Conservation (phyloP, 768 basidiomycete genomes). For the Holtermanniella nyarrowii region DNA sequence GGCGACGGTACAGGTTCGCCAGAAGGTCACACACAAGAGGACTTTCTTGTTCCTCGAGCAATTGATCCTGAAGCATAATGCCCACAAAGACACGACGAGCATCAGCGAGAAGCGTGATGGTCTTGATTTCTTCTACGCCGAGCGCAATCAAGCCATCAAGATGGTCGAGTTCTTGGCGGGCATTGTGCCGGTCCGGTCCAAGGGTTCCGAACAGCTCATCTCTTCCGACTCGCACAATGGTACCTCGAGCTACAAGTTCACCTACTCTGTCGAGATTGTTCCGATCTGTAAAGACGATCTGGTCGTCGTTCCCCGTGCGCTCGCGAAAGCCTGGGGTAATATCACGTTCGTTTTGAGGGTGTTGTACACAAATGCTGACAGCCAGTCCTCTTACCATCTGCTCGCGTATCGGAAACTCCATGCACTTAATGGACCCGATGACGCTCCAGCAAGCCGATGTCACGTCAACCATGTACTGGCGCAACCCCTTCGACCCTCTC, state of each 20-base stretch:
- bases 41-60: slow-evolving; percentile 97
- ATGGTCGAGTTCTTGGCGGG: slow-evolving; percentile 89
- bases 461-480: slow-evolving; percentile 71
- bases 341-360: slow-evolving; percentile 53
- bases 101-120: slow-evolving; percentile 91
- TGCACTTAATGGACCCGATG: slow-evolving; percentile 81
- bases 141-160: slow-evolving; percentile 81
- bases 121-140: slow-evolving; percentile 91
- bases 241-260: slow-evolving; percentile 93
- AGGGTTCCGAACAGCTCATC: slow-evolving; percentile 86
- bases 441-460: slow-evolving; percentile 79
- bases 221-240: slow-evolving; percentile 84
- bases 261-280: slow-evolving; percentile 92
- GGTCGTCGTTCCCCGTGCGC: slow-evolving; percentile 73
- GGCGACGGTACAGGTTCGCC: slow-evolving; percentile 93
- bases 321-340: slow-evolving; percentile 72
- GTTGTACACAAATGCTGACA: slow-evolving; percentile 1
- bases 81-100: slow-evolving; percentile 89
- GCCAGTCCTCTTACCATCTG: slow-evolving; percentile 67
- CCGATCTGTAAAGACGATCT: slow-evolving; percentile 98
- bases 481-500: slow-evolving; percentile 75
- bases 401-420: slow-evolving; percentile 77
- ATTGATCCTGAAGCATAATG: slow-evolving; percentile 88
- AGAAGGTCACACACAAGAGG: slow-evolving; percentile 95
- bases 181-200: slow-evolving; percentile 83